Evolutionary conservation across 2,329 filamentous ascomycete species (phyloP).

Genomic region (Thielaviopsis punctulata): DNA sequence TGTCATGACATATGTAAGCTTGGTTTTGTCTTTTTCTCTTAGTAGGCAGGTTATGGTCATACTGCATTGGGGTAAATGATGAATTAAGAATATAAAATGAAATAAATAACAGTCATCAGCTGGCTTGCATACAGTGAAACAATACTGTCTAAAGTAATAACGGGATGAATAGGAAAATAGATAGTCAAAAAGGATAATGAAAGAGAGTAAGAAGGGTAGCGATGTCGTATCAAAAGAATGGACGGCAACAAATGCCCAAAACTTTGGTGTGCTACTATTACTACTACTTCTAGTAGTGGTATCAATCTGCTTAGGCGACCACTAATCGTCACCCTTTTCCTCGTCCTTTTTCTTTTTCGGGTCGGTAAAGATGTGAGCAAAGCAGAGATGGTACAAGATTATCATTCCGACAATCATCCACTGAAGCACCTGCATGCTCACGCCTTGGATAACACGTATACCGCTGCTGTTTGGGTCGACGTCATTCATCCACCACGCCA

Average conservation of each 20-base stretch:
- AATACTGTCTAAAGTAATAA: background rate
- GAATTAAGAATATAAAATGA: background rate
- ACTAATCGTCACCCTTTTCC: background rate
- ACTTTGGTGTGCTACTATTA: no score
- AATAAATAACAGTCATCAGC: background rate
- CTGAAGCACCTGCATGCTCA: conserved; percentile 9
- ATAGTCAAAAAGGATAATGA: background rate
- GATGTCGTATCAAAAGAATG: background rate
- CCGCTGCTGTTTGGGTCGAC: conserved; percentile 1
- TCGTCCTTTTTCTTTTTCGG: conserved; percentile 5
- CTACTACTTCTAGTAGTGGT: no score
- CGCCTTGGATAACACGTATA: conserved; percentile 3
- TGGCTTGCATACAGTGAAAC: background rate
- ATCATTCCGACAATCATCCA: conserved; percentile 11
- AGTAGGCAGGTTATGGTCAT: background rate
- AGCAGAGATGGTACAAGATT: conserved; percentile 11
- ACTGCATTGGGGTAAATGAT: background rate
- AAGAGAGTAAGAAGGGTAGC: background rate
- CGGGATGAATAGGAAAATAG: background rate
- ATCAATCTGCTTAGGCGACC: background rate
- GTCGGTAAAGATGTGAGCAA: conserved; percentile 9
- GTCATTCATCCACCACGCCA: conserved; percentile 11
- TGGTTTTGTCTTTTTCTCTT: no score
- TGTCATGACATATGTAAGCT: background rate
- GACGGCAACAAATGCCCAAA: background rate